Evolutionary conservation across 768 basidiomycete genomes (phyloP).

Genomic region (Thelephora aurantiotincta): DNA sequence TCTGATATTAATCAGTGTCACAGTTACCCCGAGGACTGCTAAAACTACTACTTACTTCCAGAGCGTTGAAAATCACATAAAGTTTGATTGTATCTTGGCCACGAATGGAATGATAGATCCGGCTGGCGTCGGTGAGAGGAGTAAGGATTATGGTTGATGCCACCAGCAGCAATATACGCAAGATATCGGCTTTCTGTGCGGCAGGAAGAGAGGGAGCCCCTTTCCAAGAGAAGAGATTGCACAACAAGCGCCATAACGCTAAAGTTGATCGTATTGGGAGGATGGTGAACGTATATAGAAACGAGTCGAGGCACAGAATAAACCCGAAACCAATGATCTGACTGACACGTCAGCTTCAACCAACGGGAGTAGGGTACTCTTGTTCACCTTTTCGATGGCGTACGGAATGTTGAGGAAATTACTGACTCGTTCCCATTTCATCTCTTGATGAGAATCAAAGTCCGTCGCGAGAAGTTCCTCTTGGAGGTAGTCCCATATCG

Average conservation of each 20-base stretch:
- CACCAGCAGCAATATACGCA: slow-evolving; percentile 66
- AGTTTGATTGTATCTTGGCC: slow-evolving; percentile 98
- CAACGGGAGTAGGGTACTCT: not conserved
- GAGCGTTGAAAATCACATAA: slow-evolving; percentile 96
- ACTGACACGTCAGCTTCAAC: not conserved
- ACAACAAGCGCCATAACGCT: slow-evolving; percentile 41
- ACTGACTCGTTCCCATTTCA: slow-evolving; percentile 92
- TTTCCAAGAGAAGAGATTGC: slow-evolving; percentile 34
- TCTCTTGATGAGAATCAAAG: slow-evolving; percentile 85
- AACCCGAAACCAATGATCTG: slow-evolving; percentile 90
- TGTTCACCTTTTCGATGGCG: slow-evolving; percentile 77
- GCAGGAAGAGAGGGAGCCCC: slow-evolving; percentile 48
- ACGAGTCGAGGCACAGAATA: slow-evolving; percentile 88
- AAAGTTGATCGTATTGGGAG: slow-evolving; percentile 78
- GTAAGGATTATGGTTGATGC: slow-evolving; percentile 62
- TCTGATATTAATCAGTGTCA: slow-evolving; percentile 30
- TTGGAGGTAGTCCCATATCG: slow-evolving; percentile 83
- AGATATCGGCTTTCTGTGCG: slow-evolving; percentile 84
- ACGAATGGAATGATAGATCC: slow-evolving; percentile 95
- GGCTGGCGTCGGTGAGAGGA: slow-evolving; percentile 86
- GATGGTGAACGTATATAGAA: slow-evolving; percentile 96
- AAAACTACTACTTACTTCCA: slow-evolving; percentile 57
- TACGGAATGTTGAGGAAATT: slow-evolving; percentile 90
- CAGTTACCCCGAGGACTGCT: not conserved
- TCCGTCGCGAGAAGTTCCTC: slow-evolving; percentile 88